Evolutionary conservation across 208 protist genomes (phyloP).

Genomic region (Crithidia brevicula): DNA sequence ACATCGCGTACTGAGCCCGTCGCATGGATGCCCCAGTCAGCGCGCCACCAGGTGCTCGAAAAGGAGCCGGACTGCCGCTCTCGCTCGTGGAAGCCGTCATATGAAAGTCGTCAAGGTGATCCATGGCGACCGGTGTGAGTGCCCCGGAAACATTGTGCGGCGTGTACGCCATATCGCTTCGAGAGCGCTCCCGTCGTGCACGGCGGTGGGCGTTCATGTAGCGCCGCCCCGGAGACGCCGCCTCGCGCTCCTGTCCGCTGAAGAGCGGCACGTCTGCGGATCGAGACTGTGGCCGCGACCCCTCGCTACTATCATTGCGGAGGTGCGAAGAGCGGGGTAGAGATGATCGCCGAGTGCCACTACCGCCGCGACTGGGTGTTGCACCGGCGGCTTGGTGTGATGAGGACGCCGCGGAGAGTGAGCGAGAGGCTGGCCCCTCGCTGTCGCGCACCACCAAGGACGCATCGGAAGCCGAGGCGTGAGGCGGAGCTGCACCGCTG

Average conservation of each 20-base stretch:
- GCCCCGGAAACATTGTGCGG: not conserved
- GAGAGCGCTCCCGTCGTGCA: slow-evolving; percentile 2
- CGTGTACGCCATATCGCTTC: not conserved
- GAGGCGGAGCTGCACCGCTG: not conserved
- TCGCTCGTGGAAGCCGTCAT: not conserved
- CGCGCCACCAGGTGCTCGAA: not conserved
- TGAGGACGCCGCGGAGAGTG: not conserved
- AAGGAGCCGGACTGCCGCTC: not conserved
- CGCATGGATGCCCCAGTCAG: slow-evolving; percentile 3
- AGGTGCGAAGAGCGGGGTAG: not conserved
- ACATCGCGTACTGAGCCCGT: not conserved
- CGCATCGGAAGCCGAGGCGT: not conserved
- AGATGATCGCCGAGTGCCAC: not conserved
- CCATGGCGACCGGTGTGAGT: not conserved
- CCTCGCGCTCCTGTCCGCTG: not conserved
- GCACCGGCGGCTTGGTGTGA: not conserved
- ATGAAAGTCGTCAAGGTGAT: not conserved
- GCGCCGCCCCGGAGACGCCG: slow-evolving; percentile 5
- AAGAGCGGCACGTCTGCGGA: slow-evolving; percentile 5
- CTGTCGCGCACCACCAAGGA: not conserved
- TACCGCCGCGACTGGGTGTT: not conserved
- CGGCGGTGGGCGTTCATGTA: slow-evolving; percentile 9
- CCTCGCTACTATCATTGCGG: not conserved
- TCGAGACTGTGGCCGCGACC: not conserved
- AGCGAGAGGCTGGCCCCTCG: not conserved